Conservation (phyloP, 768 basidiomycete species). For the Rhodocollybia butyracea region DNA sequence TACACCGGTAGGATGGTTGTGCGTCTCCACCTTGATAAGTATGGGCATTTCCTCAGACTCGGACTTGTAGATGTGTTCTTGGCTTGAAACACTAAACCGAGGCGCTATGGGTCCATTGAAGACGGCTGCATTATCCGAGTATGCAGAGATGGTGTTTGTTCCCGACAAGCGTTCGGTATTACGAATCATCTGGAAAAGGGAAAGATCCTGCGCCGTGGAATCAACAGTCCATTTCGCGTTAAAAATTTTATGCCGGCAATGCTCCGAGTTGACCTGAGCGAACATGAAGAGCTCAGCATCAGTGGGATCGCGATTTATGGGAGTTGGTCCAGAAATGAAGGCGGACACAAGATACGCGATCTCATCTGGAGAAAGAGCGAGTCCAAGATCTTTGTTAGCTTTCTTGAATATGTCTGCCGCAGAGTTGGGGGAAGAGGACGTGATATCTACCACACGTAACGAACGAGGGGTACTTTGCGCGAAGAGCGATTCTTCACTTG, state of each 20-base stretch:
- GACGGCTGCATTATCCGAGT: constrained; percentile 98
- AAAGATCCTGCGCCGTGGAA: constrained; percentile 54
- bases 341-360: constrained; percentile 90
- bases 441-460: constrained; percentile 71
- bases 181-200: constrained; percentile 95
- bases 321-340: constrained; percentile 66
- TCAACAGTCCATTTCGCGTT: constrained; percentile 96
- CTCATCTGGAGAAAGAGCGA: constrained; percentile 87
- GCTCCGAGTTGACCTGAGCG: constrained; percentile 99
- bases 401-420: constrained; percentile 63
- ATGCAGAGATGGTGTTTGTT: constrained; percentile 81
- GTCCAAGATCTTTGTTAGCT: constrained; percentile 84
- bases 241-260: constrained; percentile 99
- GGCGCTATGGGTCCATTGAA: constrained; percentile 68
- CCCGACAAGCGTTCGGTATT: constrained; percentile 84
- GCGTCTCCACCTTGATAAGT: constrained; percentile 96
- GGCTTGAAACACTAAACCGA: constrained; percentile 60
- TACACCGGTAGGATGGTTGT: constrained; percentile 98
- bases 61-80: constrained; percentile 49
- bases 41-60: constrained; percentile 87
- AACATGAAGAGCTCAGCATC: constrained; percentile 99
- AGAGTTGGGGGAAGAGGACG: constrained; percentile 18
- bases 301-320: constrained; percentile 82
- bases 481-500: constrained; percentile 57
- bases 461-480: constrained; percentile 58